Evolutionary conservation across 75 land plant species (phyloP).

Genomic region (Azolla pinnata): DNA sequence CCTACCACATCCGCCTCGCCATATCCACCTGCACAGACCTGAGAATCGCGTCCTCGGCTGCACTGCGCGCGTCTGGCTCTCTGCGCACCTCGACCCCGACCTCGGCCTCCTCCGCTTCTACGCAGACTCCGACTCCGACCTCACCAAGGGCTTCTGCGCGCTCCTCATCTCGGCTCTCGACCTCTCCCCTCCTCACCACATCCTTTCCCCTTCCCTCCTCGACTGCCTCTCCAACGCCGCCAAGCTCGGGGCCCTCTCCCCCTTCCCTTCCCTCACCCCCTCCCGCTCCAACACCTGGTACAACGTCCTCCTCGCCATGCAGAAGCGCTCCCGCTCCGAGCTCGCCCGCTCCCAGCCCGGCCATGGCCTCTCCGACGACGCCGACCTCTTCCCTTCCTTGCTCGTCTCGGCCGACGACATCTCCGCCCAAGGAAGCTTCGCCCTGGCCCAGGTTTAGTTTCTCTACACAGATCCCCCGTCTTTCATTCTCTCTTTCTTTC

Average conservation of each 20-base stretch:
- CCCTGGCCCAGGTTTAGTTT: constrained; percentile 71
- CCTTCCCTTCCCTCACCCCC: too few species aligned
- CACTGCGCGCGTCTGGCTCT: constrained; percentile 83
- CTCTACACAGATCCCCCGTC: neutral
- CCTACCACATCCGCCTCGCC: too few species aligned
- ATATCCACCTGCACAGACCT: constrained; percentile 22
- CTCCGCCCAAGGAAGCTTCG: constrained; percentile 71
- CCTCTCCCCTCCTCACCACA: constrained; percentile 59
- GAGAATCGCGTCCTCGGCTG: constrained; percentile 88
- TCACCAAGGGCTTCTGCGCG: constrained; percentile 66
- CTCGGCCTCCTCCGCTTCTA: constrained; percentile 50
- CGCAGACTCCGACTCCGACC: constrained; percentile 86
- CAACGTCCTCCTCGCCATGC: constrained; percentile 73
- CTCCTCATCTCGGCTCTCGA: constrained; percentile 54
- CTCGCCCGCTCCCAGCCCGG: constrained; percentile 46
- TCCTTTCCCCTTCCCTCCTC: constrained; percentile 45
- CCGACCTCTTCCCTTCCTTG: constrained; percentile 83
- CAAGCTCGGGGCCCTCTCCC: constrained; percentile 29
- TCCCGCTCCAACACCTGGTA: constrained; percentile 85
- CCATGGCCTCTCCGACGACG: constrained; percentile 16
- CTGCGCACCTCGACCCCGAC: constrained; percentile 30
- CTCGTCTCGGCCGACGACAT: constrained; percentile 54
- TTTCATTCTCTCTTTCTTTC: neutral
- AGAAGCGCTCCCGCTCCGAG: constrained; percentile 55
- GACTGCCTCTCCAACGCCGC: constrained; percentile 40